phyloP scores from a whole-genome alignment of 1,284 basidiomycete species.

The Anthracocystis panici-leucophaei region DNA sequence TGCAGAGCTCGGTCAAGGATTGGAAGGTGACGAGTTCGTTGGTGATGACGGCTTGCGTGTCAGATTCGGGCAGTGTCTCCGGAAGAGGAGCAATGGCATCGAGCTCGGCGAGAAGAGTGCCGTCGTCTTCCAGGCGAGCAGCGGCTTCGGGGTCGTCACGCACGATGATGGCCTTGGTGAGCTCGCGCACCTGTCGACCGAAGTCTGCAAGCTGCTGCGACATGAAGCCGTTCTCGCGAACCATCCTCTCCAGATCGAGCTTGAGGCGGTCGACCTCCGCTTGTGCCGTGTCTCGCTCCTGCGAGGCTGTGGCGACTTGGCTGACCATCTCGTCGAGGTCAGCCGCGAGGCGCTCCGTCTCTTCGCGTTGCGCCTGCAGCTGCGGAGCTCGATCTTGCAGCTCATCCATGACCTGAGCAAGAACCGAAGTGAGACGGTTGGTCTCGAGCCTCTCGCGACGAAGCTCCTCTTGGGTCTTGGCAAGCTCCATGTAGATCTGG shows the following conservation, averaged over 20 bases:
- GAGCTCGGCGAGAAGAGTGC: slow-evolving; percentile 65
- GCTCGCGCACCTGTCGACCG: slow-evolving; percentile 82
- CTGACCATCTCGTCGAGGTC: slow-evolving; percentile 56
- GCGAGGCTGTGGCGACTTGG: slow-evolving; percentile 48
- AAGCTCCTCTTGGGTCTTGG: slow-evolving; percentile 84
- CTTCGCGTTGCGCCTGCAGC: slow-evolving; percentile 66
- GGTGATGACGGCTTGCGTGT: slow-evolving; percentile 78
- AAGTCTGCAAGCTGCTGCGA: slow-evolving; percentile 81
- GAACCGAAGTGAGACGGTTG: slow-evolving; percentile 55
- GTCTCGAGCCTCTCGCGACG: slow-evolving; percentile 75
- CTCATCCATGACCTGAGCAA: slow-evolving; percentile 65
- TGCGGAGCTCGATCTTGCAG: slow-evolving; percentile 63
- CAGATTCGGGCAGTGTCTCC: slow-evolving; percentile 39
- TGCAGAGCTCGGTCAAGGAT: slow-evolving; percentile 82
- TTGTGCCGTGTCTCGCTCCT: slow-evolving; percentile 59
- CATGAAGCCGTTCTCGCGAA: slow-evolving; percentile 79
- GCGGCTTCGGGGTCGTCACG: slow-evolving; percentile 83
- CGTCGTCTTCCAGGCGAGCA: slow-evolving; percentile 77
- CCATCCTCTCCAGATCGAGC: slow-evolving; percentile 72
- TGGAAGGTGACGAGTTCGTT: slow-evolving; percentile 89
- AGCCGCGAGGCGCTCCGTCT: slow-evolving; percentile 55
- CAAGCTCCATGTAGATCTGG: slow-evolving; percentile 88
- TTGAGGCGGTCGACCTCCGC: slow-evolving; percentile 77
- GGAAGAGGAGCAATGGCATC: slow-evolving; percentile 38
- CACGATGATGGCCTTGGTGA: slow-evolving; percentile 83